These are phyloP conservation scores for Sordariomycetes sp. DNA, from an alignment of 2,329 filamentous ascomycete genomes.

Conservation along the genomic window DNA sequence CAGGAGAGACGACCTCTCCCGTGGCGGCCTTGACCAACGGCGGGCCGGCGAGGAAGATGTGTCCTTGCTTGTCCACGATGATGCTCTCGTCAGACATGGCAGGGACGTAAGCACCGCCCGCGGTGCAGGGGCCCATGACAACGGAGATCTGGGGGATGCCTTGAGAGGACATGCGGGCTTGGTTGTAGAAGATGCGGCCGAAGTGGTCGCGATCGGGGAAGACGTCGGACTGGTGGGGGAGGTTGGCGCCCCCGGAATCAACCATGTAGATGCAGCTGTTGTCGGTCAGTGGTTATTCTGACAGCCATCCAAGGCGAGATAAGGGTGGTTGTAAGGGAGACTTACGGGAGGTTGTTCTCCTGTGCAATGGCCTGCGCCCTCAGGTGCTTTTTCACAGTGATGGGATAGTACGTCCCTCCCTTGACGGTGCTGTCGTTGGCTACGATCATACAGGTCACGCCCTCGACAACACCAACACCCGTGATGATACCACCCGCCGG, in stretches of 20 bases:
- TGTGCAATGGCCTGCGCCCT: conserved; percentile 84
- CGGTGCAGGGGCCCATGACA: conserved; percentile 96
- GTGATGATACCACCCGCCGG: conserved; percentile 89
- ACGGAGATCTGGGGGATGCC: conserved; percentile 91
- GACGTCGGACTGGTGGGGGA: conserved; percentile 90
- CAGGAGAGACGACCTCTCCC: conserved; percentile 81
- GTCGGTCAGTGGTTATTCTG: conserved; percentile 14
- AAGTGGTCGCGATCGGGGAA: conserved; percentile 95
- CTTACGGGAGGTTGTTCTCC: conserved; percentile 72
- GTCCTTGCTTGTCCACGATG: conserved; percentile 91
- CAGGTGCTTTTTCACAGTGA: conserved; percentile 96
- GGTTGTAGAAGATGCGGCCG: conserved; percentile 96
- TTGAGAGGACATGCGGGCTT: conserved; percentile 81
- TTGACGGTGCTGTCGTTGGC: conserved; percentile 97
- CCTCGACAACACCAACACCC: conserved; percentile 81
- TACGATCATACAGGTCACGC: conserved; percentile 85
- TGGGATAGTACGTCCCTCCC: conserved; percentile 92
- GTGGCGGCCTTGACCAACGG: conserved; percentile 94
- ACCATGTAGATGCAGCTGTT: conserved; percentile 95
- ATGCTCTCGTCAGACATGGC: conserved; percentile 98
- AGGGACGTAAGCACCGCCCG: conserved; percentile 90
- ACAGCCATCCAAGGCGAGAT: neutral
- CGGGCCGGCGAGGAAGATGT: conserved; percentile 92
- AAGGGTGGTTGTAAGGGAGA: conserved; percentile 37
- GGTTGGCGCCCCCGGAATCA: conserved; percentile 89